Percentiles rank a stretch among this genome's conserved stretches.
Conservation (phyloP, 1,284 basidiomycete genomes). For the Peniophora sp. region DNA sequence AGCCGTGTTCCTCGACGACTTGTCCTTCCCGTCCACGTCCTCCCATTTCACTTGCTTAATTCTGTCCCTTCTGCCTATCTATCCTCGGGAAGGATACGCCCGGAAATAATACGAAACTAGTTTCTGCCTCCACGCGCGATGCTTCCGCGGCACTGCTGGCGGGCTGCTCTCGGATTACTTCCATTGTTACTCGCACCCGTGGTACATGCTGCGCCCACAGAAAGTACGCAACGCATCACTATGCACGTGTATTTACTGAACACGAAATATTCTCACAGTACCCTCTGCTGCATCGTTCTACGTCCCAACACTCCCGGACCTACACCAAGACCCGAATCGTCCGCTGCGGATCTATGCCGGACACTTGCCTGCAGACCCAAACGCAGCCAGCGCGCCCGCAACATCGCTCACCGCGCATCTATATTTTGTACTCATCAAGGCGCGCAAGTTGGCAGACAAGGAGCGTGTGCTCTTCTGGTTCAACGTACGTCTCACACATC, state of each 20-base stretch:
- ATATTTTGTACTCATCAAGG: slow-evolving; percentile 89
- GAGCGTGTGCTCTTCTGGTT: slow-evolving; percentile 94
- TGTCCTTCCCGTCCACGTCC: neutral
- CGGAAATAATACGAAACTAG: too few relatives aligned
- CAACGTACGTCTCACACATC: slow-evolving; percentile 52
- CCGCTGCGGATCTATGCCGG: slow-evolving; percentile 80
- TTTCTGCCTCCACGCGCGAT: too few relatives aligned
- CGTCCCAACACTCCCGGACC: slow-evolving; percentile 67
- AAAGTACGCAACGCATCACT: slow-evolving; percentile 26
- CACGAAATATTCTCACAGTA: slow-evolving; percentile 26
- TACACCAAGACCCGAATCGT: slow-evolving; percentile 62
- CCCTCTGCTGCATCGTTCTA: slow-evolving; percentile 83
- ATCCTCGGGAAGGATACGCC: neutral
- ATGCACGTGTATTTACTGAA: neutral
- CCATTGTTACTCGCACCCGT: slow-evolving; percentile 7
- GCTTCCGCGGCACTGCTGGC: slow-evolving; percentile 2
- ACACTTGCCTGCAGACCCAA: slow-evolving; percentile 74
- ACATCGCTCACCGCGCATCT: slow-evolving; percentile 70
- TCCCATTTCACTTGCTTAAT: neutral
- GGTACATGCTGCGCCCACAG: slow-evolving; percentile 32
- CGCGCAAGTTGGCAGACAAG: slow-evolving; percentile 79
- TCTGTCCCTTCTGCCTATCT: neutral
- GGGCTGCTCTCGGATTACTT: slow-evolving; percentile 10
- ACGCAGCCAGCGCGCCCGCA: slow-evolving; percentile 34
- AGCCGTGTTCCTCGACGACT: too few relatives aligned